A percentile compares a stretch with the other conserved stretches of the same genome.
Conservation (phyloP, 2,329 filamentous ascomycete genomes). For the Beauveria sp. region DNA sequence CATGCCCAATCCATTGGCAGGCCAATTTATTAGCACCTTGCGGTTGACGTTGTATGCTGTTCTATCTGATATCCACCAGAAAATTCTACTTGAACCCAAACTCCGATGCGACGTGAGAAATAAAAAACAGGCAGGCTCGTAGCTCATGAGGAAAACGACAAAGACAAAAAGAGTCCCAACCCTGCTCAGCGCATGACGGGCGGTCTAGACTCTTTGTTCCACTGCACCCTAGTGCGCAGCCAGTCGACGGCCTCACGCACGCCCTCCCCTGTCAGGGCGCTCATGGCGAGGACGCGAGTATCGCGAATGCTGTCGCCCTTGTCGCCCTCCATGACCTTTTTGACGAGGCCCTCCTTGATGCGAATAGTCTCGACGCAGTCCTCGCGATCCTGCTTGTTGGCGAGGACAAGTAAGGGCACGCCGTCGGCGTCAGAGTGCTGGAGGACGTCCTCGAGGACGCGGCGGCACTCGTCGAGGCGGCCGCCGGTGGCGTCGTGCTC, state of each 20-base stretch:
- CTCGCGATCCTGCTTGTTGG: conserved; percentile 96
- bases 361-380: conserved; percentile 95
- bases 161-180: background rate
- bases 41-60: background rate
- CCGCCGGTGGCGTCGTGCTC: conserved; percentile 44
- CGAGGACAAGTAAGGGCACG: conserved; percentile 83
- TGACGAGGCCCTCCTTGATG: conserved; percentile 93
- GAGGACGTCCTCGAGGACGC: conserved; percentile 85
- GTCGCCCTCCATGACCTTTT: conserved; percentile 92
- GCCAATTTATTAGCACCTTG: background rate
- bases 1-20: background rate
- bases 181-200: conserved; percentile 74
- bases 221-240: conserved; percentile 84
- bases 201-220: conserved; percentile 90
- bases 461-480: conserved; percentile 77
- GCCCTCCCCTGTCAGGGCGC: conserved; percentile 79
- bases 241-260: conserved; percentile 96
- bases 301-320: conserved; percentile 81
- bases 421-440: conserved; percentile 82
- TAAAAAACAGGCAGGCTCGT: conserved; percentile 12
- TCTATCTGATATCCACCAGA: background rate
- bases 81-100: background rate
- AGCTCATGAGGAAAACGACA: background rate
- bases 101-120: conserved; percentile 6
- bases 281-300: conserved; percentile 83